phyloP scores from a whole-genome alignment of 768 basidiomycete genomes.

The Mycena polygramma region DNA sequence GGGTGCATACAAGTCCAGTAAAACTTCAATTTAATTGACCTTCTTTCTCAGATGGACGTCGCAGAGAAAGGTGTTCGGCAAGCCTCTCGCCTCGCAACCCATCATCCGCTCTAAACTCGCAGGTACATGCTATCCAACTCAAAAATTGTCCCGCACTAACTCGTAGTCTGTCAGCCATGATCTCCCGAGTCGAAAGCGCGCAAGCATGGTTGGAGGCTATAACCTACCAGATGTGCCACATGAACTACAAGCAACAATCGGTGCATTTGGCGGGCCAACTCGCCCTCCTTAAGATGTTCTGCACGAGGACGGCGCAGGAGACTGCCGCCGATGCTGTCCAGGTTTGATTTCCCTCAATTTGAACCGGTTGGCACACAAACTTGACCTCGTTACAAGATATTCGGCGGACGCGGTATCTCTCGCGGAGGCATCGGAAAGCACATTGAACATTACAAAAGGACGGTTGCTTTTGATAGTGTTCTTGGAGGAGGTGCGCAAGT shows the following conservation, averaged over 20 bases:
- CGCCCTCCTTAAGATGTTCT: slow-evolving; percentile 73
- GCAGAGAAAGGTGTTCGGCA: slow-evolving; percentile 86
- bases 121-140: slow-evolving; percentile 4
- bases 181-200: slow-evolving; percentile 81
- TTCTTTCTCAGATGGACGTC: slow-evolving; percentile 69
- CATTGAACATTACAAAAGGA: slow-evolving; percentile 63
- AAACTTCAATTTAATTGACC: not conserved
- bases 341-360: slow-evolving; percentile 36
- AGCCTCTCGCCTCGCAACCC: slow-evolving; percentile 73
- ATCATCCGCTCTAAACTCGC: slow-evolving; percentile 86
- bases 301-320: slow-evolving; percentile 81
- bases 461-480: slow-evolving; percentile 50
- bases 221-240: slow-evolving; percentile 90
- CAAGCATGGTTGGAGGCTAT: slow-evolving; percentile 90
- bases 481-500: slow-evolving; percentile 39
- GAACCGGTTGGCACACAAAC: not conserved
- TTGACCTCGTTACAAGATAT: slow-evolving; percentile 60
- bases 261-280: slow-evolving; percentile 68
- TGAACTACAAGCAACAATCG: slow-evolving; percentile 85
- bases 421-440: slow-evolving; percentile 76
- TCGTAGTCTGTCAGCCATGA: slow-evolving; percentile 62
- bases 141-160: not conserved
- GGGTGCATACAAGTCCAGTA: not conserved
- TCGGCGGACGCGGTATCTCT: slow-evolving; percentile 90
- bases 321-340: slow-evolving; percentile 82